phyloP scores from a whole-genome alignment of 1,284 basidiomycete species.

The Ustilago bromivora region DNA sequence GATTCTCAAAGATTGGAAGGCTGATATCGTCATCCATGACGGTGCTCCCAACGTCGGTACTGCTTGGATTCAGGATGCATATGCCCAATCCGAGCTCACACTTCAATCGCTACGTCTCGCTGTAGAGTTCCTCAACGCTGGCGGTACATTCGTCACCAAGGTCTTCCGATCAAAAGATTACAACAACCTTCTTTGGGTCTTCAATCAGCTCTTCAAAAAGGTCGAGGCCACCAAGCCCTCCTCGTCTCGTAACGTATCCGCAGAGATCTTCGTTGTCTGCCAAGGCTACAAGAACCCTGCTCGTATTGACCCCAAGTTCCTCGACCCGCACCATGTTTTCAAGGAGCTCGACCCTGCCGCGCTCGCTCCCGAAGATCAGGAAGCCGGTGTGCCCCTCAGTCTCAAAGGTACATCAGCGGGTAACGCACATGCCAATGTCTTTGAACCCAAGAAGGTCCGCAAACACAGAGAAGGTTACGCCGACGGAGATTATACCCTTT shows the following conservation, averaged over 20 bases:
- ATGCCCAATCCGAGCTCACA: conserved; percentile 95
- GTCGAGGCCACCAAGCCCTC: conserved; percentile 99
- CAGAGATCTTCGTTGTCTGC: conserved; percentile 99
- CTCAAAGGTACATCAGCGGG: conserved; percentile 61
- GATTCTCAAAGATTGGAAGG: conserved; percentile 98
- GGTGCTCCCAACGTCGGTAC: conserved; percentile 99
- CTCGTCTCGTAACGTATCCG: conserved; percentile 97
- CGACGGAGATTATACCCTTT: conserved; percentile 92
- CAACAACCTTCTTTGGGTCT: conserved; percentile 98
- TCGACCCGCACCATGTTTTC: conserved; percentile 97
- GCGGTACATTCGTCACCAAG: conserved; percentile 92
- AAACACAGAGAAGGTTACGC: conserved; percentile 93
- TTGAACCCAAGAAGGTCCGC: conserved; percentile 96
- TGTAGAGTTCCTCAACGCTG: conserved; percentile 92
- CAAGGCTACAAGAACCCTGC: conserved; percentile 94
- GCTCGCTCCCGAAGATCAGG: conserved; percentile 22
- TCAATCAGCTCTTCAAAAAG: conserved; percentile 93
- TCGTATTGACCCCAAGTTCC: conserved; percentile 96
- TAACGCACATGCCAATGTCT: conserved; percentile 78
- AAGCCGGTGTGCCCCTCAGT: conserved; percentile 43
- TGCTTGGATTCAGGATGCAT: conserved; percentile 99
- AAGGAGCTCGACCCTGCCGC: conserved; percentile 78
- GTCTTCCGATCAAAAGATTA: conserved; percentile 99
- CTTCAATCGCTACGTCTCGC: conserved; percentile 95
- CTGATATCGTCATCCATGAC: conserved; percentile 99